Conservation (phyloP, 352 stramenopile species). For the Phytopythium montanum region DNA sequence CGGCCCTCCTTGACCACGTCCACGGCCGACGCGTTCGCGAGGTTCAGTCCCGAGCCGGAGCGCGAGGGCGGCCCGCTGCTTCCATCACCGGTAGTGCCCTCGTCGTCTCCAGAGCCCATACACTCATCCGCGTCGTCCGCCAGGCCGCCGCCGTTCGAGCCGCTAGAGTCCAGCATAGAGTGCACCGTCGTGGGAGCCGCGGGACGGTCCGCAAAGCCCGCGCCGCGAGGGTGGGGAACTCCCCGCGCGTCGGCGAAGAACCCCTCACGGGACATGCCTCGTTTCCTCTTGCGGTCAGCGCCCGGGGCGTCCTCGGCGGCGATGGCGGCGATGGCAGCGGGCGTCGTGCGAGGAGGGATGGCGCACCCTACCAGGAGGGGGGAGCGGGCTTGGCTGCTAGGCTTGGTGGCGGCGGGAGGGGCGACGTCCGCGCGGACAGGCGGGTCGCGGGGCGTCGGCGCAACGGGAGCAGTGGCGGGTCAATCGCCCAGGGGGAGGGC, state of each 20-base stretch:
- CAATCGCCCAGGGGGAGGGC: background rate
- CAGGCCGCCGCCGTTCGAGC: conserved; percentile 15
- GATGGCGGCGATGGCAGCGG: conserved; percentile 14
- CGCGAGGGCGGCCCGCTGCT: background rate
- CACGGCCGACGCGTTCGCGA: conserved; percentile 42
- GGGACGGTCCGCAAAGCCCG: conserved; percentile 18
- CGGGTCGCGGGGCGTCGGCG: background rate
- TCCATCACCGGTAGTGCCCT: conserved; percentile 8
- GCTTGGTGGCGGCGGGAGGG: background rate
- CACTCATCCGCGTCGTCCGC: conserved; percentile 26
- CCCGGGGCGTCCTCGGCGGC: conserved; percentile 21
- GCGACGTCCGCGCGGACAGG: background rate
- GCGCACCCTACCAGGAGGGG: too few relatives aligned
- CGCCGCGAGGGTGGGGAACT: conserved; percentile 22
- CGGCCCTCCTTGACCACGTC: conserved; percentile 78
- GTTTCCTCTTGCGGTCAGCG: conserved; percentile 56
- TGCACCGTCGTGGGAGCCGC: conserved; percentile 14
- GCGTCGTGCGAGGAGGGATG: conserved; percentile 5
- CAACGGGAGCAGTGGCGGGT: background rate
- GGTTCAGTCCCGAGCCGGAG: conserved; percentile 25
- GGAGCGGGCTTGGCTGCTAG: too few relatives aligned
- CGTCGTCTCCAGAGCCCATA: conserved; percentile 22
- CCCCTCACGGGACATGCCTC: conserved; percentile 60
- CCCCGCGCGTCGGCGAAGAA: conserved; percentile 37
- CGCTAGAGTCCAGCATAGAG: conserved; percentile 17